These are phyloP conservation scores for Picea abies DNA, from an alignment of 83 land plant species.

Conservation along the genomic window DNA sequence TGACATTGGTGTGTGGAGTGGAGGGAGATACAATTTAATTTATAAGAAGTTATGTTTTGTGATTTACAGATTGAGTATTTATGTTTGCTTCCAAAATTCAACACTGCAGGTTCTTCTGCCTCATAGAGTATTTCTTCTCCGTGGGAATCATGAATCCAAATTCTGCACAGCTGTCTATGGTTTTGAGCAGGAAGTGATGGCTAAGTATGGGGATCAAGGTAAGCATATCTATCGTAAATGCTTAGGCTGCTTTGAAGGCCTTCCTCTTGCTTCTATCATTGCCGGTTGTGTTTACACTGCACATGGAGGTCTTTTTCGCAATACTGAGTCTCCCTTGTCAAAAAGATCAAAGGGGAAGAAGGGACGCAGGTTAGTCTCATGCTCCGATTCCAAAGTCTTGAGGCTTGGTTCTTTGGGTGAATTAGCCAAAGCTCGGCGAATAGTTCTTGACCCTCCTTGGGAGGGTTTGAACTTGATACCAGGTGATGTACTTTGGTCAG, in stretches of 20 bases:
- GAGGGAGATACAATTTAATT: background rate
- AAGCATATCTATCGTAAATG: slow-evolving; percentile 84
- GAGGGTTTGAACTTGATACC: slow-evolving; percentile 79
- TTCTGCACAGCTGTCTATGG: slow-evolving; percentile 94
- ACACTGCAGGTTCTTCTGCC: slow-evolving; percentile 71
- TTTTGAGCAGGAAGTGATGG: slow-evolving; percentile 91
- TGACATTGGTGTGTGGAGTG: background rate
- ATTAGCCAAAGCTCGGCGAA: slow-evolving; percentile 65
- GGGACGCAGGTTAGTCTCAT: slow-evolving; percentile 20
- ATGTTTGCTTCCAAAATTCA: slow-evolving; percentile 16
- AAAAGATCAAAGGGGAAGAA: slow-evolving; percentile 53
- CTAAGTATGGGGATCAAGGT: slow-evolving; percentile 84
- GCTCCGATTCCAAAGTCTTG: slow-evolving; percentile 30
- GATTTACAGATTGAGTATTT: background rate
- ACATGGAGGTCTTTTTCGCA: slow-evolving; percentile 95
- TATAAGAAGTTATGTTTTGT: background rate
- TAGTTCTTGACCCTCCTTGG: slow-evolving; percentile 90
- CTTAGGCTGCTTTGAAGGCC: slow-evolving; percentile 95
- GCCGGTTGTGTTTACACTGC: slow-evolving; percentile 87
- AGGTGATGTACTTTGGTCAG: slow-evolving; percentile 98
- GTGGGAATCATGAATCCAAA: slow-evolving; percentile 97
- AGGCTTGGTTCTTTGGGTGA: slow-evolving; percentile 82
- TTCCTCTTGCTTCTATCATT: slow-evolving; percentile 93
- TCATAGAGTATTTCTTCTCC: slow-evolving; percentile 80
- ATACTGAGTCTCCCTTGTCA: slow-evolving; percentile 29